A percentile compares a stretch with the other conserved stretches of the same genome.
phyloP scores from a whole-genome alignment of 2,329 filamentous ascomycete genomes.

The Macrophomina pseudophaseolina region DNA sequence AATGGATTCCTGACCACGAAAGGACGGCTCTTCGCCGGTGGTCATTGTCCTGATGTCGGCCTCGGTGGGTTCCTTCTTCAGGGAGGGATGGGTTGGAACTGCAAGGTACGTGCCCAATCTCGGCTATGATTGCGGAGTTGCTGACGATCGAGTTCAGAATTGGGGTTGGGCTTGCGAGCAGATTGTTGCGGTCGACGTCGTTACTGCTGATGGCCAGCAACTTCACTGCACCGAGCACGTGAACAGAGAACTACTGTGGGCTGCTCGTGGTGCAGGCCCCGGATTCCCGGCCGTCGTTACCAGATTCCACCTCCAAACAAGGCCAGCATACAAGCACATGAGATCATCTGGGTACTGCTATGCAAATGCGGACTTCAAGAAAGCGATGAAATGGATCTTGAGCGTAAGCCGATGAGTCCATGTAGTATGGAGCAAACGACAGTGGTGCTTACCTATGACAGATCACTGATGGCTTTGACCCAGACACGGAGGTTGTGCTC shows the following conservation, averaged over 20 bases:
- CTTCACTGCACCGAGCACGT: constrained; percentile 45
- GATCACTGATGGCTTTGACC: constrained; percentile 41
- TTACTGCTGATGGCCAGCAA: constrained; percentile 51
- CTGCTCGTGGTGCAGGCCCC: constrained; percentile 54
- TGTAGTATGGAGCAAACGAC: background rate
- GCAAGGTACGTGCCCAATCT: constrained; percentile 46
- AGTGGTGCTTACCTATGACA: constrained; percentile 11
- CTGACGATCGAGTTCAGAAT: constrained; percentile 43
- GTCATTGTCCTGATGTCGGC: constrained; percentile 63
- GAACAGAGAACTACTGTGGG: constrained; percentile 57
- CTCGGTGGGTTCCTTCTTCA: constrained; percentile 62
- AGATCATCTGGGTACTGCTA: constrained; percentile 53
- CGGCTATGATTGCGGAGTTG: background rate
- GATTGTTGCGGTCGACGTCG: constrained; percentile 54
- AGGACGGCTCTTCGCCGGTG: constrained; percentile 57
- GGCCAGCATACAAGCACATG: constrained; percentile 34
- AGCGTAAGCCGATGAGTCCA: constrained; percentile 38
- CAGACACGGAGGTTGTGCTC: constrained; percentile 49
- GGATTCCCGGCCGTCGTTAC: constrained; percentile 61
- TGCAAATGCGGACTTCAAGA: constrained; percentile 51
- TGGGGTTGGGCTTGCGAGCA: constrained; percentile 62
- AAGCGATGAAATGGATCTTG: constrained; percentile 56
- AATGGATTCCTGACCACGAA: constrained; percentile 46
- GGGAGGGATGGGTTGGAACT: constrained; percentile 65
- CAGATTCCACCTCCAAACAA: constrained; percentile 54